Percentiles rank a stretch among this genome's conserved stretches.
phyloP scores from a whole-genome alignment of 75 land plant species.

The Pinus tabuliformis region DNA sequence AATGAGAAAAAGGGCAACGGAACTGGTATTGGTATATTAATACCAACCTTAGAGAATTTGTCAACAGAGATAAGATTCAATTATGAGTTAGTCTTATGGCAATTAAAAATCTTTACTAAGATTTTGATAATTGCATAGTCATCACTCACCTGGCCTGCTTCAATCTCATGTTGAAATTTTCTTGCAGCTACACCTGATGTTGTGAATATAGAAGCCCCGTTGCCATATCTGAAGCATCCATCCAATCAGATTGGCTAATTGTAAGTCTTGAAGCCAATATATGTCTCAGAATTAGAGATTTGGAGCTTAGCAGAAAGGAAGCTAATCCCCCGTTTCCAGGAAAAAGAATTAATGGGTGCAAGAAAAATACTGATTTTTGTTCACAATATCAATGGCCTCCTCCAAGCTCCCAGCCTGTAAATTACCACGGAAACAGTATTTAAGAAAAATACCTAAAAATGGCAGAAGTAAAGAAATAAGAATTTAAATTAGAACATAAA shows the following conservation, averaged over 20 bases:
- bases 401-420: slow-evolving; percentile 77
- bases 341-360: not conserved
- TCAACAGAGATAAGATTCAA: not conserved
- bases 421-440: not conserved
- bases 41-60: slow-evolving; percentile 58
- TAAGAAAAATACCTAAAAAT: not conserved
- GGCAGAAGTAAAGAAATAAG: not conserved
- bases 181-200: slow-evolving; percentile 86
- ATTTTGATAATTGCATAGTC: not conserved
- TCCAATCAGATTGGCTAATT: not conserved
- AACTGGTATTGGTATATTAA: slow-evolving; percentile 94
- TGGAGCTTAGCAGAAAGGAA: not conserved
- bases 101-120: not conserved
- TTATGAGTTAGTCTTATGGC: not conserved
- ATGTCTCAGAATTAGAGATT: not conserved
- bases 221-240: slow-evolving; percentile 66
- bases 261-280: not conserved
- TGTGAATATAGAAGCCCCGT: slow-evolving; percentile 93
- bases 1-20: slow-evolving; percentile 97
- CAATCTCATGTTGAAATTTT: slow-evolving; percentile 86
- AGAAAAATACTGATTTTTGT: slow-evolving; percentile 60
- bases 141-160: slow-evolving; percentile 76
- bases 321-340: not conserved
- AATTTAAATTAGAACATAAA: not conserved
- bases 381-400: slow-evolving; percentile 82